phyloP scores from a whole-genome alignment of 2,329 filamentous ascomycete genomes.

The Claviceps fusiformis region DNA sequence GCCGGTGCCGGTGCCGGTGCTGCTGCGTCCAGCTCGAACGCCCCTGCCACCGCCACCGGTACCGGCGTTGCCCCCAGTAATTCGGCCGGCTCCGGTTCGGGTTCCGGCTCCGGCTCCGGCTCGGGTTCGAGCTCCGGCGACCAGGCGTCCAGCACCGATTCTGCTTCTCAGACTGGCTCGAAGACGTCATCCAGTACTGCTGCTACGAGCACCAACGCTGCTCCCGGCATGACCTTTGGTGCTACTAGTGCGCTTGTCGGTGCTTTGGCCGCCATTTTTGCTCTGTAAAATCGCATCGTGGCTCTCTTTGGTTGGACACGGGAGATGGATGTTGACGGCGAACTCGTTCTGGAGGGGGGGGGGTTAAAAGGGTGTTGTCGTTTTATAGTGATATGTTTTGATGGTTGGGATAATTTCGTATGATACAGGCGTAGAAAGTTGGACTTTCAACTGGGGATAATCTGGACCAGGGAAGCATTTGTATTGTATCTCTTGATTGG shows the following conservation, averaged over 20 bases:
- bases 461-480: neutral
- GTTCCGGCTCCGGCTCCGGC: conserved; percentile 8
- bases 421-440: no score
- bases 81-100: conserved; percentile 13
- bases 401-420: neutral
- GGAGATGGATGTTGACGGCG: neutral
- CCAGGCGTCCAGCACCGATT: conserved; percentile 7
- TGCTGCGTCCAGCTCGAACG: conserved; percentile 13
- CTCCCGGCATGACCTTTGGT: conserved; percentile 5
- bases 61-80: conserved; percentile 11
- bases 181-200: neutral
- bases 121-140: neutral
- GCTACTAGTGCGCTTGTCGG: conserved; percentile 33
- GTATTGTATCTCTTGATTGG: neutral
- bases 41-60: conserved; percentile 3
- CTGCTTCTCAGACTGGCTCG: conserved; percentile 13
- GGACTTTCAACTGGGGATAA: neutral
- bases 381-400: neutral
- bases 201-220: neutral
- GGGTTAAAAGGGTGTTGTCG: neutral
- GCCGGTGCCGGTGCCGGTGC: conserved; percentile 8
- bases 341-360: neutral
- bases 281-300: conserved; percentile 26
- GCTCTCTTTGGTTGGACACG: neutral
- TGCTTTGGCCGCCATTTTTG: conserved; percentile 34